These are phyloP conservation scores for Leccinum fuscescens DNA, from an alignment of 1,284 basidiomycete species.

Conservation along the genomic window DNA sequence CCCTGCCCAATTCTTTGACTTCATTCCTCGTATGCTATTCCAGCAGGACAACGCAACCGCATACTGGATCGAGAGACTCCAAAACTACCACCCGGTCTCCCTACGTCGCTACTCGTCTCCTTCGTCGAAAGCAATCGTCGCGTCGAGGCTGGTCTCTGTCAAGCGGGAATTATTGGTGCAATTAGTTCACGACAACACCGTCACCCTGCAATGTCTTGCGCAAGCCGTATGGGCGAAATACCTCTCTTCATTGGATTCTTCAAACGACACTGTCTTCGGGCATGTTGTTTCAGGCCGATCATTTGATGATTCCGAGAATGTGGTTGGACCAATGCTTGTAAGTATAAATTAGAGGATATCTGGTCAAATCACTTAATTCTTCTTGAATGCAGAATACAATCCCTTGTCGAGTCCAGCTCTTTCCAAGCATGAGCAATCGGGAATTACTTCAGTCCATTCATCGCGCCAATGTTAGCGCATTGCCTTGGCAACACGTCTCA, in stretches of 20 bases:
- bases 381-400: slow-evolving; percentile 42
- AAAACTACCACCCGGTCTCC: slow-evolving; percentile 25
- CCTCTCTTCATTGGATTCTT: slow-evolving; percentile 35
- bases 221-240: slow-evolving; percentile 46
- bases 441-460: slow-evolving; percentile 42
- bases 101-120: slow-evolving; percentile 12
- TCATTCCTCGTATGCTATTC: slow-evolving; percentile 34
- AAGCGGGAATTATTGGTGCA: slow-evolving; percentile 12
- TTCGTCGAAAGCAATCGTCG: slow-evolving; percentile 9
- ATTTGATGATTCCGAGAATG: slow-evolving; percentile 42
- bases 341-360: slow-evolving; percentile 17
- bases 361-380: neutral
- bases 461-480: slow-evolving; percentile 38
- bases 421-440: slow-evolving; percentile 30
- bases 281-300: slow-evolving; percentile 49
- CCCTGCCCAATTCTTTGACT: slow-evolving; percentile 36
- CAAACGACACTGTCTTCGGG: slow-evolving; percentile 44
- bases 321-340: slow-evolving; percentile 50
- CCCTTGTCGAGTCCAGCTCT: slow-evolving; percentile 42
- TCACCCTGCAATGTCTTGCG: slow-evolving; percentile 40
- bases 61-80: slow-evolving; percentile 41
- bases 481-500: slow-evolving; percentile 49
- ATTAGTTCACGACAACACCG: slow-evolving; percentile 21
- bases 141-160: slow-evolving; percentile 13
- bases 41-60: slow-evolving; percentile 41